Evolutionary conservation across 306 rosid species (phyloP), one percentile per base, ranked within the genome.

Genomic region (Dryas drummondii): DNA sequence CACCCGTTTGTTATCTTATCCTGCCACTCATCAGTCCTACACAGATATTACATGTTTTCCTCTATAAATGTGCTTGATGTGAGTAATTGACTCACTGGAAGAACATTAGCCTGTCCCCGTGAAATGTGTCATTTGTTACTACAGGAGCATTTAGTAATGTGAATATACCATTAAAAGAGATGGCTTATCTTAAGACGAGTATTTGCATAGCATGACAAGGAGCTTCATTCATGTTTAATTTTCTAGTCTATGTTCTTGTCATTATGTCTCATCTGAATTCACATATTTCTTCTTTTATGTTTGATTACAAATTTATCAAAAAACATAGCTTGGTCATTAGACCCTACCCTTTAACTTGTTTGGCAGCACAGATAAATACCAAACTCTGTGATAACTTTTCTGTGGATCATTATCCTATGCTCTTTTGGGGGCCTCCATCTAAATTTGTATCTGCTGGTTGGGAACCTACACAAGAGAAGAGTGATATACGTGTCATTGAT

Each of bases 311-410:
- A 45, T 22, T 32, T 32, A 16, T 60, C 16, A 49, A 50, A 42
- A 81, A 77, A 73, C 72, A 79, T 74, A 45, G 61, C 55, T 80
- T 71, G 71, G 81, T 88, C 78, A 79, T 83, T 84, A 64, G 84
- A 71, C 76, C 67, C 66, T 83, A 73, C 75, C 66, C 73, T 41
- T 82, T 81, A 75, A 79, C 84, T 86, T 88, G 76, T 87, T 81
- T 88, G 97, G 88, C 93, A 92, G 97, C 88, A 90, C 99, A 94
- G 99, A 86, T 92, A 79, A 94, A 94, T 78, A 85, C 85, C 72
- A 85, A 92, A 79, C 97, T 94, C 62, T 94, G 99, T 71, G 97
- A 94, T 90, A 92, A 87, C 70, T 94, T 90, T 82, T 90, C 97
- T 74, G 91, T 92, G 68, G 76, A 88, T 77, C 99, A 90, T 82